Evolutionary conservation across 2,329 filamentous ascomycete species (phyloP).

Genomic region (Beauveria sp.): DNA sequence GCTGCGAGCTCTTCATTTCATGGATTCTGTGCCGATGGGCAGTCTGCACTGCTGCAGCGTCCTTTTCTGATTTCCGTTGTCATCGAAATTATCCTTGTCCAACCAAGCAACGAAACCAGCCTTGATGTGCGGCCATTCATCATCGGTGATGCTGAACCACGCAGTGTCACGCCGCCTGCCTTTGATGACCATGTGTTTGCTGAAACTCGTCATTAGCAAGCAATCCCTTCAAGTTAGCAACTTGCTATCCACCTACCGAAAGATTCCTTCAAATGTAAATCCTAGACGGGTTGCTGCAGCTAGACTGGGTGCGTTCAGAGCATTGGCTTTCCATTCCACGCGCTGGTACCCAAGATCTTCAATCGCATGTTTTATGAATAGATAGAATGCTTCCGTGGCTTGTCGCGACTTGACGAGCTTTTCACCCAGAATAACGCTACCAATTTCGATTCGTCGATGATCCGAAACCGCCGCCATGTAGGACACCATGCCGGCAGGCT

Average conservation of each 20-base stretch:
- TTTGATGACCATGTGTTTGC: conserved; percentile 52
- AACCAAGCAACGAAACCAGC: conserved; percentile 48
- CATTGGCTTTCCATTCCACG: conserved; percentile 59
- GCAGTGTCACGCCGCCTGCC: conserved; percentile 50
- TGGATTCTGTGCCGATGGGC: not conserved
- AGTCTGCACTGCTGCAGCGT: conserved; percentile 31
- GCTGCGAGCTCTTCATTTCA: not conserved
- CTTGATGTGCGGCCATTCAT: conserved; percentile 47
- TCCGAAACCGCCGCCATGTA: conserved; percentile 40
- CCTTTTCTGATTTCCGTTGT: conserved; percentile 41
- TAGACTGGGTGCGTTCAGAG: conserved; percentile 45
- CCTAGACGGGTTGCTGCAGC: conserved; percentile 50
- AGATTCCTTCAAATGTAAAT: conserved; percentile 51
- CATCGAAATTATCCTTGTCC: conserved; percentile 46
- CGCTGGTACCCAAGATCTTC: conserved; percentile 46
- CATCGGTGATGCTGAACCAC: conserved; percentile 51
- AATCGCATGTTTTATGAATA: conserved; percentile 47
- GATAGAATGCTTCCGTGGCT: conserved; percentile 51
- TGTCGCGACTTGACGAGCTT: conserved; percentile 44
- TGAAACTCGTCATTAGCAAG: conserved; percentile 8
- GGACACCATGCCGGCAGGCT: conserved; percentile 33
- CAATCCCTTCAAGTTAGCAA: fast-evolving
- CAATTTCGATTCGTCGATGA: conserved; percentile 49
- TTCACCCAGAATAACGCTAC: conserved; percentile 44
- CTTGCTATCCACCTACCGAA: conserved; percentile 31